Evolutionary conservation across 306 rosid species (phyloP).

Genomic region (Vicia faba): DNA sequence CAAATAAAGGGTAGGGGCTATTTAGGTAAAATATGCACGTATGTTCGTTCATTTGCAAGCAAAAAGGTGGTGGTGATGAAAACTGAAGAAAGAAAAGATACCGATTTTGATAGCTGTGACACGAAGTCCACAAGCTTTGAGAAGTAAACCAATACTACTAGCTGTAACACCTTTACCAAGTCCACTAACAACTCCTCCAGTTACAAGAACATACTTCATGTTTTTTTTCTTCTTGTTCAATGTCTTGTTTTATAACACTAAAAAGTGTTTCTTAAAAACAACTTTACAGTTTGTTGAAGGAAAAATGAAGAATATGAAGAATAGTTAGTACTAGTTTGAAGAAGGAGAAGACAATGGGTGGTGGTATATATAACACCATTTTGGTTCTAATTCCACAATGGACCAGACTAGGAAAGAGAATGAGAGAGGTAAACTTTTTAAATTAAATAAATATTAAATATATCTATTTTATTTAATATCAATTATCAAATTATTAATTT

Average conservation of each 20-base stretch:
- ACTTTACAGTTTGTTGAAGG: not conserved
- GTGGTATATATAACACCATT: not conserved
- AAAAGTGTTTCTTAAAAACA: not conserved
- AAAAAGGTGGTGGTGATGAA: not conserved
- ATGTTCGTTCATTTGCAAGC: too few species aligned
- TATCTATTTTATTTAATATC: too few species aligned
- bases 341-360: not conserved
- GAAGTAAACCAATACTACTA: conserved; percentile 89
- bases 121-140: conserved; percentile 89
- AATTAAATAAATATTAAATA: too few species aligned
- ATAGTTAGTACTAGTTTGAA: not conserved
- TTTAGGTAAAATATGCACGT: not conserved
- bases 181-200: conserved; percentile 96
- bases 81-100: conserved; percentile 33
- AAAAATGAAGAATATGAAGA: conserved; percentile 5
- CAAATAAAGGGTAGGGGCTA: not conserved
- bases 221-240: not conserved
- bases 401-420: not conserved
- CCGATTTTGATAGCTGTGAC: conserved; percentile 94
- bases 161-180: conserved; percentile 97
- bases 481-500: too few species aligned
- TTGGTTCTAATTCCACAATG: not conserved
- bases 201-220: conserved; percentile 91
- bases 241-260: not conserved
- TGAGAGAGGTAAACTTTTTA: not conserved